phyloP scores from a whole-genome alignment of 352 stramenopile genomes.

The Phytophthora uliginosa region DNA sequence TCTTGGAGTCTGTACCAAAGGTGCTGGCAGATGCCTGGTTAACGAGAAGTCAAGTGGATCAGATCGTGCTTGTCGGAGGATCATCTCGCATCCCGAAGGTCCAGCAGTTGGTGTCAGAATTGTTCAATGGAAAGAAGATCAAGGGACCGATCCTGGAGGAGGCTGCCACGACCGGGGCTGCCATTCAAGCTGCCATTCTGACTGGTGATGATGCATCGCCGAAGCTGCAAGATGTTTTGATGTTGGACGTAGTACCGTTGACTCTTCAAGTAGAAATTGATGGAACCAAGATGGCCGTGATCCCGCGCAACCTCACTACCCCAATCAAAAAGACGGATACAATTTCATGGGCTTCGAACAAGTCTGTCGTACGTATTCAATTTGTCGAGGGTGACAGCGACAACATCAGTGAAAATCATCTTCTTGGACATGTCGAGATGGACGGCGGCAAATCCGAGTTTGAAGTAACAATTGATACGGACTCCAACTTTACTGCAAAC shows the following conservation, averaged over 20 bases:
- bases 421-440: not conserved
- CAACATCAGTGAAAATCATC: not conserved
- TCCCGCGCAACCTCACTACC: not conserved
- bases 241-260: slow-evolving; percentile 5
- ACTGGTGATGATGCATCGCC: not conserved
- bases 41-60: not conserved
- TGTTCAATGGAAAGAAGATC: slow-evolving; percentile 2
- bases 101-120: not conserved
- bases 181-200: slow-evolving; percentile 3
- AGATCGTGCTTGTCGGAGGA: slow-evolving; percentile 5
- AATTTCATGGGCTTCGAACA: not conserved
- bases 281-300: not conserved
- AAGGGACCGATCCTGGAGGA: not conserved
- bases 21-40: not conserved
- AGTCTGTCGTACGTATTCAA: not conserved
- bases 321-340: not conserved
- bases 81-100: slow-evolving; percentile 7
- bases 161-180: not conserved
- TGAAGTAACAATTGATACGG: not conserved
- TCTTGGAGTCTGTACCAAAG: not conserved
- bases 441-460: not conserved
- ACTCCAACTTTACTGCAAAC: not conserved
- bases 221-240: not conserved
- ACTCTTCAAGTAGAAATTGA: slow-evolving; percentile 1
- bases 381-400: not conserved